phyloP scores from a whole-genome alignment of 2,329 filamentous ascomycete species.

The Pseudogymnoascus sp. region DNA sequence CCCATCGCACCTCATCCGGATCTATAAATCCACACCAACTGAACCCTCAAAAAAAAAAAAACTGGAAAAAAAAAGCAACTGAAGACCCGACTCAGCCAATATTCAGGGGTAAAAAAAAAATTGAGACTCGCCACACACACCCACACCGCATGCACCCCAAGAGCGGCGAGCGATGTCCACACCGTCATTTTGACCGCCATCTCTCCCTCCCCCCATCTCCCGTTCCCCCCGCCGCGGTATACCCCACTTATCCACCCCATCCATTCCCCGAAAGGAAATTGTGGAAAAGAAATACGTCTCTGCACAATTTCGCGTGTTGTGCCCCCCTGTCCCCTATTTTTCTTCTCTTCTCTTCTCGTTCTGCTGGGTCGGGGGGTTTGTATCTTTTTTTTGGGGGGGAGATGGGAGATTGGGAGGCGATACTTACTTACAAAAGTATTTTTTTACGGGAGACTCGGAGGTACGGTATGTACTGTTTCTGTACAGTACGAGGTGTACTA shows the following conservation, averaged over 20 bases:
- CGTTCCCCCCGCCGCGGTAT: not conserved
- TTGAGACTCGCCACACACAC: not conserved
- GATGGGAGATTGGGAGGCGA: too few species aligned
- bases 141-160: not conserved
- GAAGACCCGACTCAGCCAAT: not conserved
- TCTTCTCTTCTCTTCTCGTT: too few species aligned
- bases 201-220: not conserved
- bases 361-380: too few species aligned
- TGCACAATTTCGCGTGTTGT: too few species aligned
- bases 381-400: too few species aligned
- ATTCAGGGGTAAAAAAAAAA: not conserved
- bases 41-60: not conserved
- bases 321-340: too few species aligned
- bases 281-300: not conserved
- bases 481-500: too few species aligned
- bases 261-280: not conserved
- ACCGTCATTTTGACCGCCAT: constrained; percentile 7
- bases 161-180: not conserved
- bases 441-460: too few species aligned
- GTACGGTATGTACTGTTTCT: too few species aligned
- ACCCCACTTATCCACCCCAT: not conserved
- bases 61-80: not conserved
- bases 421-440: too few species aligned
- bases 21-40: not conserved
- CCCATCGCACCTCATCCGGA: not conserved